These are phyloP conservation scores for Leccinum rimulosum DNA, from an alignment of 768 basidiomycete genomes.

Conservation along the genomic window DNA sequence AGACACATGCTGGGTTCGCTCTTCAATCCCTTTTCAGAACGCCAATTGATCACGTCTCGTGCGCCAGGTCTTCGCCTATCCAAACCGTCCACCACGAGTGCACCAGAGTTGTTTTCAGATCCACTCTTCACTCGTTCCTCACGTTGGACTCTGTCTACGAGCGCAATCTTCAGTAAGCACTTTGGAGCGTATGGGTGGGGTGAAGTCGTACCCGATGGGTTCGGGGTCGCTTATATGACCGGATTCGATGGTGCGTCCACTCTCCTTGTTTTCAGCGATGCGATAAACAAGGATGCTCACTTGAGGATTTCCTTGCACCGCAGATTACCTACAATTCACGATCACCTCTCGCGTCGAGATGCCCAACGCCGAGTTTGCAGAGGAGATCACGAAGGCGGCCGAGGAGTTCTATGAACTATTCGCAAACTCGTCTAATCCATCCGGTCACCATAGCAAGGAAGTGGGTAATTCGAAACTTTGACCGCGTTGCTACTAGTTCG, in stretches of 20 bases:
- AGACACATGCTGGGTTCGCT: conserved; percentile 78
- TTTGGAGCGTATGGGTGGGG: conserved; percentile 92
- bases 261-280: background rate
- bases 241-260: conserved; percentile 64
- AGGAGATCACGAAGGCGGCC: conserved; percentile 63
- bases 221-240: conserved; percentile 95
- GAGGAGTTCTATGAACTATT: conserved; percentile 72
- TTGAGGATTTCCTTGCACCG: background rate
- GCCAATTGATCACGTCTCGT: background rate
- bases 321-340: conserved; percentile 82
- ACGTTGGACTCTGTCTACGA: conserved; percentile 89
- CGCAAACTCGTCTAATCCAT: conserved; percentile 6
- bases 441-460: background rate
- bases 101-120: conserved; percentile 74
- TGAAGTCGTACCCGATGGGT: conserved; percentile 91
- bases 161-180: conserved; percentile 82
- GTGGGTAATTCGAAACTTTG: conserved; percentile 19
- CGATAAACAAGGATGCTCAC: conserved; percentile 4
- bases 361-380: conserved; percentile 72
- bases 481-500: background rate
- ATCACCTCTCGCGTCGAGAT: conserved; percentile 84
- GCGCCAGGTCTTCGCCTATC: conserved; percentile 66
- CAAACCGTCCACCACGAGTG: conserved; percentile 55
- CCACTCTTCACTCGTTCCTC: conserved; percentile 68
- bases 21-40: background rate